A percentile compares a stretch with the other conserved stretches of the same genome.
Conservation (phyloP, 345 rosid genomes). For the Noccaea caerulescens region DNA sequence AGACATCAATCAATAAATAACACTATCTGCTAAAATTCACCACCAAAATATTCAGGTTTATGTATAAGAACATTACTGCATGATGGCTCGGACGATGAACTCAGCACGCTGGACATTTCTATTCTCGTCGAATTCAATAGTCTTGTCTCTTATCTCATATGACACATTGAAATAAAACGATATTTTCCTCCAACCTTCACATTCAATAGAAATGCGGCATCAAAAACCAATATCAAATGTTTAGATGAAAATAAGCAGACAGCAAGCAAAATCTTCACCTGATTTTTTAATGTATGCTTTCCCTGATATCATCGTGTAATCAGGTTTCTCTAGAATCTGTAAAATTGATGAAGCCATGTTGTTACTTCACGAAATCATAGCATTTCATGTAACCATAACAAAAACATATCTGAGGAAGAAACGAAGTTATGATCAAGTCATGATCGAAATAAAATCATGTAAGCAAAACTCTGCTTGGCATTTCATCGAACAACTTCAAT, state of each 20-base stretch:
- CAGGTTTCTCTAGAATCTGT: constrained; percentile 91
- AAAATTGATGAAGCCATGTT: constrained; percentile 35
- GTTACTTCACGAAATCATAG: constrained; percentile 10
- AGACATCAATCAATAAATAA: not conserved
- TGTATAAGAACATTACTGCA: constrained; percentile 70
- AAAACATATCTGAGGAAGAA: not conserved
- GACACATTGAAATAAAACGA: constrained; percentile 92
- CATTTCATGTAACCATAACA: not conserved
- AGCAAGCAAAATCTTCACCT: constrained; percentile 51
- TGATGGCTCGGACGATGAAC: constrained; percentile 76
- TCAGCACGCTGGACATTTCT: constrained; percentile 94
- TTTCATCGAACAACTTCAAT: constrained; percentile 45
- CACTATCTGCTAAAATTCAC: constrained; percentile 7
- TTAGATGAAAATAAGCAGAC: not conserved
- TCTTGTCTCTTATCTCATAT: constrained; percentile 86
- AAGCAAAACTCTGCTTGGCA: not conserved
- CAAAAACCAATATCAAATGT: constrained; percentile 20
- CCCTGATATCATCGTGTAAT: constrained; percentile 88
- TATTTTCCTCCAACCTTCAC: constrained; percentile 94
- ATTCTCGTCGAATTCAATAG: constrained; percentile 83
- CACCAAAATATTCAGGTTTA: not conserved
- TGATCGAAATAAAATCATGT: not conserved
- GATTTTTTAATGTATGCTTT: constrained; percentile 85
- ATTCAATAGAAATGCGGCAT: constrained; percentile 22
- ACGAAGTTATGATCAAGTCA: constrained; percentile 12